Evolutionary conservation across 169 alveolate genomes (phyloP), one percentile per base, ranked within the genome.

Genomic region (Plasmodium chabaudi): DNA sequence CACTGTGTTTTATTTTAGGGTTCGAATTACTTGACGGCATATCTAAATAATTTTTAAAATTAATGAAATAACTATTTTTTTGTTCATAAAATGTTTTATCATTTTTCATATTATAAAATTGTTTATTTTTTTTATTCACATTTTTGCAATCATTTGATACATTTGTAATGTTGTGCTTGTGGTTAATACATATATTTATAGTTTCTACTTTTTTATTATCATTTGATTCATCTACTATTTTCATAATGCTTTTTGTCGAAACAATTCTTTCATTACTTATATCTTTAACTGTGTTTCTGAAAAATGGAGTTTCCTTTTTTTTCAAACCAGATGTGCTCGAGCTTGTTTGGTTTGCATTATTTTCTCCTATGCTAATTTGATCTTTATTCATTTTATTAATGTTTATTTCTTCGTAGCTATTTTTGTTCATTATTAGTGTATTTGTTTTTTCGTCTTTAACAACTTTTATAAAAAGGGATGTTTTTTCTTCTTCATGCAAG

Each of bases 111-210:
- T 77, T 77, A 77, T 49, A 77, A 77, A 77, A 34, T 23, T 46
- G 77, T 65, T 56, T 77, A 64, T 77, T 77, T 23, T 64, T 77
- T 77, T 63, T 77, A 64, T 46, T 56, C n/a, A 60, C 23, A 59
- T 59, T 61, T 42, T 77, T 77, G 25, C 55, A 27, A 27, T 46
- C 63, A 63, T 23, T 63, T 12, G 67, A 57, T 7, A 77, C 7
- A 42, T 49, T 63, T 64, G 46, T 53, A 64, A 49, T 61, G 49
- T 49, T 63, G 39, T 77, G 74, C 23, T 77, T 77, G 53, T 56
- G 3, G 51, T 12, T 77, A 9, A 74, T 10, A 19, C 6, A 56
- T 19, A 69, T 13, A 12, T 51, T 77, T 49, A 9, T 64, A 15
- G 39, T 77, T 47, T 77, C 88, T 61, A 34, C 42, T 34, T 51